A percentile compares a stretch with the other conserved stretches of the same genome.
These are phyloP conservation scores for Amaranthus cruentus DNA, from an alignment of 148 eudicot species.

Conservation along the genomic window DNA sequence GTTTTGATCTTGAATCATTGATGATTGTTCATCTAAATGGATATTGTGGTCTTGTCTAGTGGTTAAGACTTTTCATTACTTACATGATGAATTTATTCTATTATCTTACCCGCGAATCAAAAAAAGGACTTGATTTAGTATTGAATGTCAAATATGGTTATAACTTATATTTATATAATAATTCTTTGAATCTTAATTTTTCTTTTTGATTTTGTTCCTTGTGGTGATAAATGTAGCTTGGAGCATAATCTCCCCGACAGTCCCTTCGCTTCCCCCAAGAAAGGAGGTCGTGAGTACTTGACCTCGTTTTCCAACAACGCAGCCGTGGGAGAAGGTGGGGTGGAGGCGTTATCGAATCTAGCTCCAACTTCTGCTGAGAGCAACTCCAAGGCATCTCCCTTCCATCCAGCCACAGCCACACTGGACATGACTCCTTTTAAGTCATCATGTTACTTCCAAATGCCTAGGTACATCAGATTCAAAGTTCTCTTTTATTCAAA, in stretches of 20 bases:
- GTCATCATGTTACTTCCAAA: slow-evolving; percentile 81
- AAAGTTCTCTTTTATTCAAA: not conserved
- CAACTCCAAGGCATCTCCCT: slow-evolving; percentile 46
- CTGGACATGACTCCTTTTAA: slow-evolving; percentile 67
- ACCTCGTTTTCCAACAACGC: slow-evolving; percentile 32
- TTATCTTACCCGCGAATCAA: too few relatives aligned
- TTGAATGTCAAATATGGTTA: too few relatives aligned
- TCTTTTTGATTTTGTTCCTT: not conserved
- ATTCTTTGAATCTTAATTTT: not conserved
- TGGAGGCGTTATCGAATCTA: slow-evolving; percentile 16
- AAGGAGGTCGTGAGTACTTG: slow-evolving; percentile 36
- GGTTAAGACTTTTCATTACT: too few relatives aligned
- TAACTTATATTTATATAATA: not conserved
- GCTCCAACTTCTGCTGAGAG: slow-evolving; percentile 26
- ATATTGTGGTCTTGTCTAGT: too few relatives aligned
- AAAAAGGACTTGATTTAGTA: too few relatives aligned
- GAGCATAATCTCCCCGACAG: slow-evolving; percentile 91
- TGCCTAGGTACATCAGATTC: slow-evolving; percentile 51
- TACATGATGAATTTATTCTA: too few relatives aligned
- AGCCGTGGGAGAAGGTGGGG: slow-evolving; percentile 15
- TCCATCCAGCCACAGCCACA: slow-evolving; percentile 46
- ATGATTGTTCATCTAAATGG: too few relatives aligned
- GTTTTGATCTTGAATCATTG: not conserved
- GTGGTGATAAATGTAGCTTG: slow-evolving; percentile 42
- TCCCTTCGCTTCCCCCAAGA: slow-evolving; percentile 76